Percentiles rank a stretch among this genome's conserved stretches.
These are phyloP conservation scores for Cryphonectria radicalis DNA, from an alignment of 2,329 filamentous ascomycete genomes.

Conservation along the genomic window DNA sequence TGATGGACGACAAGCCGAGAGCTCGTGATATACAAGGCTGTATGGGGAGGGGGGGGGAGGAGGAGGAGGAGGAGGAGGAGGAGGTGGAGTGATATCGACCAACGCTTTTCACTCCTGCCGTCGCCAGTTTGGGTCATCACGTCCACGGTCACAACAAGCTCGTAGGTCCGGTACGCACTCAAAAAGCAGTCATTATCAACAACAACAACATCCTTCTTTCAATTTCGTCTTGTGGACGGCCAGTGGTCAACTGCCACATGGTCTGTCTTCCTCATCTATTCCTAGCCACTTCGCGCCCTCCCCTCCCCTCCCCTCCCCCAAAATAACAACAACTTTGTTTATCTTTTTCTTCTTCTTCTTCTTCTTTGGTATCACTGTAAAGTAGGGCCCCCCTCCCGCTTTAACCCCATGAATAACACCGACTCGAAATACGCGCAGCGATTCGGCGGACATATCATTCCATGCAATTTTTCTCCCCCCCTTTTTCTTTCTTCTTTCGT, in stretches of 20 bases:
- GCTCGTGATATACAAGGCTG: neutral
- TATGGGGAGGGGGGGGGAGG: too few species aligned
- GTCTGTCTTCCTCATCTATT: neutral
- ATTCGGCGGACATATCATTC: neutral
- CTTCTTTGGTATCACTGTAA: neutral
- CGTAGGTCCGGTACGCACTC: neutral
- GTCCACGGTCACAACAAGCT: neutral
- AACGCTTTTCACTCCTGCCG: neutral
- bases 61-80: too few species aligned
- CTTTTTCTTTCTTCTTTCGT: neutral
- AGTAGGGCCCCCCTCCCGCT: neutral
- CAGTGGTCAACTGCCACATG: neutral
- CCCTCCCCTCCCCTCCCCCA: neutral
- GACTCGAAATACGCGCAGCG: neutral
- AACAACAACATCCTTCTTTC: neutral
- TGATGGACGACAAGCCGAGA: neutral
- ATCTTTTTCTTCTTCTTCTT: neutral
- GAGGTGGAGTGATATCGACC: neutral
- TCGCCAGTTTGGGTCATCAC: neutral
- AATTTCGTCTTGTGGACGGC: neutral
- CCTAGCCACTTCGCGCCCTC: neutral
- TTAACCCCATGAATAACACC: neutral
- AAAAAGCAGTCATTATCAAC: neutral
- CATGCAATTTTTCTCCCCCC: too few species aligned
- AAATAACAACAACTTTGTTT: neutral